A percentile compares a stretch with the other conserved stretches of the same genome.
Evolutionary conservation across 176 grass and related monocot species (phyloP).

Genomic region (Pontederia crassipes): DNA sequence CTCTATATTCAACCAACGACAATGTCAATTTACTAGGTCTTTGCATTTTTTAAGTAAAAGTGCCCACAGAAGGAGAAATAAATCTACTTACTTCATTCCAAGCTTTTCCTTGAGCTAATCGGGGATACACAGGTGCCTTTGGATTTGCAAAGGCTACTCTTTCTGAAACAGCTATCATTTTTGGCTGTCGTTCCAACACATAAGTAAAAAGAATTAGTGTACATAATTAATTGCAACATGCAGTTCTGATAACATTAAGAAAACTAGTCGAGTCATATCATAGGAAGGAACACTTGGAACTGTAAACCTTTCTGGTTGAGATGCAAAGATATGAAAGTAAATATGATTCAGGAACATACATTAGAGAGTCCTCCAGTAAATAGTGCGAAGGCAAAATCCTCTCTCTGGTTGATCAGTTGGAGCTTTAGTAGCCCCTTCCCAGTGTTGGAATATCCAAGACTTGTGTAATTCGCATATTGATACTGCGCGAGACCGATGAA

Average conservation of each 20-base stretch:
- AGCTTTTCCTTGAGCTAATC: conserved; percentile 81
- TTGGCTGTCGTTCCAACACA: conserved; percentile 34
- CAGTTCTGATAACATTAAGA: no score
- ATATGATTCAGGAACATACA: conserved; percentile 22
- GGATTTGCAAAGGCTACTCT: conserved; percentile 61
- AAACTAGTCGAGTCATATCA: no score
- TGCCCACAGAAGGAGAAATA: not conserved
- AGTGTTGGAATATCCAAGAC: conserved; percentile 24
- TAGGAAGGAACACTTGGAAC: no score
- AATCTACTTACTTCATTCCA: conserved; percentile 73
- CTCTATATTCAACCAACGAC: no score
- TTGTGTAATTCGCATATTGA: conserved; percentile 53
- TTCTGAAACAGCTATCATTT: conserved; percentile 56
- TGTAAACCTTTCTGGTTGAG: no score
- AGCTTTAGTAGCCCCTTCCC: conserved; percentile 49
- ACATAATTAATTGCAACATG: no score
- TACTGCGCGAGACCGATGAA: conserved; percentile 33
- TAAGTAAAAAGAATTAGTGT: no score
- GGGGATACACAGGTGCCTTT: conserved; percentile 79
- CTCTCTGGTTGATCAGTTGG: conserved; percentile 78
- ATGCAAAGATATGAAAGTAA: no score
- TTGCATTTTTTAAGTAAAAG: not conserved
- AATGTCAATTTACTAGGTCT: no score
- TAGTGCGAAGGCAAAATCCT: conserved; percentile 63
- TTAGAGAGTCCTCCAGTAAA: conserved; percentile 71